Evolutionary conservation across 768 basidiomycete genomes (phyloP), one percentile per base, ranked within the genome.

Genomic region (Amanita jacksonii): DNA sequence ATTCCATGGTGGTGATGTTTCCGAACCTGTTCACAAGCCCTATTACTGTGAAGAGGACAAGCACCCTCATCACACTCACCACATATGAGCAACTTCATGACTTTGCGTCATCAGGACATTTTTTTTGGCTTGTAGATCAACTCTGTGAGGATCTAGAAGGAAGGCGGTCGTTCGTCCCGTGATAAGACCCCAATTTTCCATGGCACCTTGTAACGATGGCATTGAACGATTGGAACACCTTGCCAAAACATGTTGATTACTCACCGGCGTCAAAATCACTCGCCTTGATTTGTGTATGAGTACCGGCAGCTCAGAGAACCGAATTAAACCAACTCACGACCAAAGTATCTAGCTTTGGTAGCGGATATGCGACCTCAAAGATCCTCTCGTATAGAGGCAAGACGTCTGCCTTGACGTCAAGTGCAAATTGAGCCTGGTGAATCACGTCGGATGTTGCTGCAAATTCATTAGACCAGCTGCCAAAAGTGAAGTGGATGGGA

Each of bases 131-230:
- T 65, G 64, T 38, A 90, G 62, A 53, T 87, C 83, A 19, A 75
- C 73, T 43, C 74, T 79, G 57, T 81, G 68, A n/a, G 79, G 77
- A 58, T 96, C 85, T 48, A 86, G 71, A 33, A 94, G 64, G 58
- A 88, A 85, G 3, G 80, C 83, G 32, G 69, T 77, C 0, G 90
- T 92, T 34, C 92, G 69, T 15, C 92, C 93, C 10, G 85, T 93
- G 57, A 96, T 96, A 45, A 94, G 66, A 20, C 87, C 89, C 86
- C 86, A 91, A 60, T 91, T 92, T 62, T 96, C 93, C 92, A 93
- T 92, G 4, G 85, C 84, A 47, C 81, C 76, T 68, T 52, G 33
- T 20, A 20, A n/a, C n/a, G n/a, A n/a, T n/a, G n/a, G n/a, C n/a
- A 41, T 24, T 45, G 33, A 35, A 24, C 46, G 18, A 41, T 45